These are phyloP conservation scores for Epichloe elymi DNA, from an alignment of 2,329 filamentous ascomycete species.

Conservation along the genomic window DNA sequence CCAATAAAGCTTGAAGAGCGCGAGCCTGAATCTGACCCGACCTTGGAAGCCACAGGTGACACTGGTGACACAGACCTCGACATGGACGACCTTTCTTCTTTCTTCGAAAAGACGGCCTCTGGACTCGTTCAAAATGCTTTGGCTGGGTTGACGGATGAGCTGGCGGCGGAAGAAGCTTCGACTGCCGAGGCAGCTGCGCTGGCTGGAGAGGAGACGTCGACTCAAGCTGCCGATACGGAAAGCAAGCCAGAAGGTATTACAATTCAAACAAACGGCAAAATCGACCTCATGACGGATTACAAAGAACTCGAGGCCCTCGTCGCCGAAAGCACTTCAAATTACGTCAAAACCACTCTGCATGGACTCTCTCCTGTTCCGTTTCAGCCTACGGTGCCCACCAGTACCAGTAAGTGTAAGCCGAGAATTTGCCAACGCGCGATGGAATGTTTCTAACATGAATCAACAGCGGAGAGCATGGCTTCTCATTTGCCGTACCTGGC, in stretches of 20 bases:
- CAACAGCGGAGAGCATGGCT: constrained; percentile 18
- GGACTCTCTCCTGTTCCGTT: constrained; percentile 29
- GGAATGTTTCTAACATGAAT: constrained; percentile 1
- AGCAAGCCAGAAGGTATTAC: constrained; percentile 11
- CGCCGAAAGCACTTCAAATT: constrained; percentile 30
- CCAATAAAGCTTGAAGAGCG: constrained; percentile 19
- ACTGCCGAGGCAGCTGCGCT: constrained; percentile 5
- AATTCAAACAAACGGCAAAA: constrained; percentile 17
- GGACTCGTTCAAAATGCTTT: constrained; percentile 27
- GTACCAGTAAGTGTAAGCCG: constrained; percentile 24
- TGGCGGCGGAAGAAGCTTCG: constrained; percentile 5
- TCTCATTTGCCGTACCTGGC: constrained; percentile 24
- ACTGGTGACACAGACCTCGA: constrained; percentile 22
- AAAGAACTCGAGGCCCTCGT: constrained; percentile 31
- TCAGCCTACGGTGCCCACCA: constrained; percentile 27
- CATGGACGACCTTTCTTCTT: constrained; percentile 27
- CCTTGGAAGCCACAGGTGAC: constrained; percentile 14
- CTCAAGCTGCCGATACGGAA: constrained; percentile 14
- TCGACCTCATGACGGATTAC: constrained; percentile 24
- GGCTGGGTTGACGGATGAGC: constrained; percentile 22
- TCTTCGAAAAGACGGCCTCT: constrained; percentile 29
- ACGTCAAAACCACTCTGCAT: constrained; percentile 30
- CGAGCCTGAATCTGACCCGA: constrained; percentile 14
- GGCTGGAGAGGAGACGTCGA: constrained; percentile 12
- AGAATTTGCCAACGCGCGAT: neutral